Conservation (phyloP, 305 asterid genomes). For the Fraxinus angustifolia region DNA sequence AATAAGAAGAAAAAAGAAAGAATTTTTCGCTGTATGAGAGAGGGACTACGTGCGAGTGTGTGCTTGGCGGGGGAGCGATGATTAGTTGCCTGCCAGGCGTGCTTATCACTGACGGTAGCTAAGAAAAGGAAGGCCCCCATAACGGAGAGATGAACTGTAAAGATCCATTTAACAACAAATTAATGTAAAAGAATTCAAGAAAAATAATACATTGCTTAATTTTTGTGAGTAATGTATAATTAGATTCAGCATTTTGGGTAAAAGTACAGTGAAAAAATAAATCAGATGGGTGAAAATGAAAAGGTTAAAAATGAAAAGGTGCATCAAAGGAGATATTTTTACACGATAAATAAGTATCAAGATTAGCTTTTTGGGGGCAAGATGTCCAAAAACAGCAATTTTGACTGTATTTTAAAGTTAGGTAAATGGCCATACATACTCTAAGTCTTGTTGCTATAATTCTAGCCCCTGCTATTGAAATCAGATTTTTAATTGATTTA, state of each 20-base stretch:
- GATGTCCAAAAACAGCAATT: background rate
- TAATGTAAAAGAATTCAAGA: background rate
- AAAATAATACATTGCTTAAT: conserved; percentile 1
- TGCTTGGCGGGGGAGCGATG: conserved; percentile 10
- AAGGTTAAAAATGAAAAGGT: background rate
- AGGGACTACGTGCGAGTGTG: conserved; percentile 19
- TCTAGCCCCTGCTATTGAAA: background rate
- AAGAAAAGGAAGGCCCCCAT: conserved; percentile 33
- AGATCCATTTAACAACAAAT: conserved; percentile 19
- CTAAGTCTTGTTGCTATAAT: background rate
- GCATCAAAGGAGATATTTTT: background rate
- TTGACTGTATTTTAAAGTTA: background rate
- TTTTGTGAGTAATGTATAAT: background rate
- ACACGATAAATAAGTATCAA: background rate
- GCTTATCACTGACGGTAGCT: conserved; percentile 49
- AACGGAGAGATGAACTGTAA: conserved; percentile 39
- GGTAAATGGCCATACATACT: background rate
- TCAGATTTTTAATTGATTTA: no score
- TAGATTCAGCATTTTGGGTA: conserved; percentile 8
- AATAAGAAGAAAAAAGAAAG: conserved; percentile 5
- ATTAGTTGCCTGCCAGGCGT: conserved; percentile 43
- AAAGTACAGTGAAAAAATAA: background rate
- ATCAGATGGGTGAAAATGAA: conserved; percentile 3
- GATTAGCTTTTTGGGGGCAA: background rate
- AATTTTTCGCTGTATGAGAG: conserved; percentile 23